Percentiles rank a stretch among this genome's conserved stretches.
These are phyloP conservation scores for Agaricus blazei DNA, from an alignment of 768 basidiomycete species.

Conservation along the genomic window DNA sequence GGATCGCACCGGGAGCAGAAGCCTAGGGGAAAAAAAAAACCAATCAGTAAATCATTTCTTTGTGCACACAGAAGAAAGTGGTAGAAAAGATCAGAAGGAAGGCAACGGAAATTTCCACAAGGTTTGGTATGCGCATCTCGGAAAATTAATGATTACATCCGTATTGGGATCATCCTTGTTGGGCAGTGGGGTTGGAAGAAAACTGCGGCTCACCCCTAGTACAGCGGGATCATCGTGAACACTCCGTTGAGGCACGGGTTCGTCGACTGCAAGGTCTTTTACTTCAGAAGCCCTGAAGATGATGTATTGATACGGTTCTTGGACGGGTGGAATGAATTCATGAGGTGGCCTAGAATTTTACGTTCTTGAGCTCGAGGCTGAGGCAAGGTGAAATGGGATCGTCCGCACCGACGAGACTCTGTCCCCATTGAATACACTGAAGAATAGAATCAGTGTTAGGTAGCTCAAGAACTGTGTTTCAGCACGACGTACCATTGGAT, in stretches of 20 bases:
- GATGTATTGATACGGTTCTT: constrained; percentile 84
- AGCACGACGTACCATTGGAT: constrained; percentile 60
- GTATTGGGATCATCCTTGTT: constrained; percentile 23
- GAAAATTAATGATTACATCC: constrained; percentile 23
- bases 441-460: constrained; percentile 10
- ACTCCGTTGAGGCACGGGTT: constrained; percentile 51
- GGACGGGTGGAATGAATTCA: constrained; percentile 80
- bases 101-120: constrained; percentile 56
- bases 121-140: constrained; percentile 35
- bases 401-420: constrained; percentile 69
- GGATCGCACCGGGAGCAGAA: constrained; percentile 35
- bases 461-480: not conserved
- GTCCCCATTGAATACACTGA: constrained; percentile 86
- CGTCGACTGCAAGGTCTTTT: constrained; percentile 84
- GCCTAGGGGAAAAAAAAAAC: constrained; percentile 29
- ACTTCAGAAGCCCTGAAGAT: constrained; percentile 90
- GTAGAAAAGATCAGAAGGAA: constrained; percentile 43
- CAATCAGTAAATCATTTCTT: not conserved
- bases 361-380: not conserved
- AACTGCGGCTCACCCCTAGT: constrained; percentile 52
- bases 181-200: constrained; percentile 12
- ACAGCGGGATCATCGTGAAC: constrained; percentile 85
- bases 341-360: constrained; percentile 47
- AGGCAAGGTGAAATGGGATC: constrained; percentile 1
- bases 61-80: not conserved